Evolutionary conservation across 805 yeast species (phyloP).

Genomic region (Candida nonsorbophila): DNA sequence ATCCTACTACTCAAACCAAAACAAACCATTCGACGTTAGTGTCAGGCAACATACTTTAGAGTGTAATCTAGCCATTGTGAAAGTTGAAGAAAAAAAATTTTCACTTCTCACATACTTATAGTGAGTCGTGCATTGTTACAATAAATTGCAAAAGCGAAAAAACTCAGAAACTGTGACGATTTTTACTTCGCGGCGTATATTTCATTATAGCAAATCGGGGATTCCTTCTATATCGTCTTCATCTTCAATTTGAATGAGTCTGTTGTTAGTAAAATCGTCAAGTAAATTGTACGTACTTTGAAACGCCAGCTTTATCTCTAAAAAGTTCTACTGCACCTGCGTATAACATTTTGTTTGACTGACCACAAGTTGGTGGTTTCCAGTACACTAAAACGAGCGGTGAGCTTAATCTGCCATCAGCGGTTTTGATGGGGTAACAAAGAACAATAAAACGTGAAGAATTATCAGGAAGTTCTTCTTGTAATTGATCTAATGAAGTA

Average conservation of each 20-base stretch:
- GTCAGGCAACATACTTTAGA: too few relatives aligned
- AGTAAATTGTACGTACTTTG: constrained; percentile 32
- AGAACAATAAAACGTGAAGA: constrained; percentile 70
- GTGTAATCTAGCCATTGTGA: too few relatives aligned
- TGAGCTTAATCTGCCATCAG: constrained; percentile 67
- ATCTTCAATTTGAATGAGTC: constrained; percentile 58
- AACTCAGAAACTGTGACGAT: too few relatives aligned
- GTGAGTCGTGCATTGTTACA: too few relatives aligned
- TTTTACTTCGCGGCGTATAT: too few relatives aligned
- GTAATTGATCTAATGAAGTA: constrained; percentile 52
- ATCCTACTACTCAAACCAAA: too few relatives aligned
- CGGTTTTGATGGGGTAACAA: constrained; percentile 65
- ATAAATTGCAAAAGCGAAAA: too few relatives aligned
- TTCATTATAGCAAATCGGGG: constrained; percentile 23
- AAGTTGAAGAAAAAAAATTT: too few relatives aligned
- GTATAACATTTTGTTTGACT: constrained; percentile 77
- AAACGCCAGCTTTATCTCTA: constrained; percentile 75
- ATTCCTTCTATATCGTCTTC: constrained; percentile 67
- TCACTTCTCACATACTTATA: too few relatives aligned
- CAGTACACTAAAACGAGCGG: constrained; percentile 83
- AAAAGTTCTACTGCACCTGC: constrained; percentile 87
- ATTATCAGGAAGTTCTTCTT: constrained; percentile 77
- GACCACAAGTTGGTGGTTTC: constrained; percentile 83
- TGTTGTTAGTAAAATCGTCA: constrained; percentile 17
- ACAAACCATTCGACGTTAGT: too few relatives aligned